These are phyloP conservation scores for Anthracocystis panici-leucophaei DNA, from an alignment of 1,284 basidiomycete genomes.

Conservation along the genomic window DNA sequence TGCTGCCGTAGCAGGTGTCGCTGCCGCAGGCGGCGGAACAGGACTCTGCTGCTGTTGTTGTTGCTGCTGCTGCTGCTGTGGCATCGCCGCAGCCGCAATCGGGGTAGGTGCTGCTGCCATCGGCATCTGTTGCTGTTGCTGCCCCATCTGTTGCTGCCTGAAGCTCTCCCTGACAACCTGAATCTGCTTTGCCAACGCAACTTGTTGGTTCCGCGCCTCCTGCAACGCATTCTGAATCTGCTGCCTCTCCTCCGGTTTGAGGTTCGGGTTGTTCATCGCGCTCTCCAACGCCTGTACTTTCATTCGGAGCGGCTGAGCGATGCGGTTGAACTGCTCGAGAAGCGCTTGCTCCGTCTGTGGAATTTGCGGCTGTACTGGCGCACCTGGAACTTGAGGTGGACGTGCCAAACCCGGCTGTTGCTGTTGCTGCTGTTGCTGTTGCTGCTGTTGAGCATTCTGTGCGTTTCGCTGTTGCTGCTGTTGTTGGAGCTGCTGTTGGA, in stretches of 20 bases:
- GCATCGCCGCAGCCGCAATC: constrained; percentile 11
- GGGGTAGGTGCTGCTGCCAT: constrained; percentile 15
- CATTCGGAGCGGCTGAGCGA: constrained; percentile 56
- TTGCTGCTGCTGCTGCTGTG: constrained; percentile 16
- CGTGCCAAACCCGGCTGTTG: constrained; percentile 14
- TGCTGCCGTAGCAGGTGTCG: constrained; percentile 11
- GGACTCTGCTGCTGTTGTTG: constrained; percentile 26
- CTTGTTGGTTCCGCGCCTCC: constrained; percentile 57
- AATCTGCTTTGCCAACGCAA: constrained; percentile 59
- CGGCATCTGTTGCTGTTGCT: constrained; percentile 25
- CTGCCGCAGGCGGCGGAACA: constrained; percentile 13
- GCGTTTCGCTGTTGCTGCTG: constrained; percentile 19
- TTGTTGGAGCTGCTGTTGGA: constrained; percentile 29
- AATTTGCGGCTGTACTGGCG: constrained; percentile 32
- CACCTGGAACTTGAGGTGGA: constrained; percentile 24
- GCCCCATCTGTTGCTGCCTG: constrained; percentile 19
- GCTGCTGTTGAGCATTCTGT: constrained; percentile 23
- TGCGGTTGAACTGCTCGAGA: constrained; percentile 60
- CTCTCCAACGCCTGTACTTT: constrained; percentile 58
- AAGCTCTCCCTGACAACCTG: constrained; percentile 57
- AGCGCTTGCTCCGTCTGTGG: constrained; percentile 57
- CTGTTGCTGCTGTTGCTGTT: too few species aligned
- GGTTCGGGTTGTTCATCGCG: constrained; percentile 44
- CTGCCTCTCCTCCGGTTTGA: constrained; percentile 59
- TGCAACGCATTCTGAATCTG: constrained; percentile 58